Percentiles rank a stretch among this genome's conserved stretches.
Conservation (phyloP, 1,139 yeast species). For the Kodamaea fungicola region DNA sequence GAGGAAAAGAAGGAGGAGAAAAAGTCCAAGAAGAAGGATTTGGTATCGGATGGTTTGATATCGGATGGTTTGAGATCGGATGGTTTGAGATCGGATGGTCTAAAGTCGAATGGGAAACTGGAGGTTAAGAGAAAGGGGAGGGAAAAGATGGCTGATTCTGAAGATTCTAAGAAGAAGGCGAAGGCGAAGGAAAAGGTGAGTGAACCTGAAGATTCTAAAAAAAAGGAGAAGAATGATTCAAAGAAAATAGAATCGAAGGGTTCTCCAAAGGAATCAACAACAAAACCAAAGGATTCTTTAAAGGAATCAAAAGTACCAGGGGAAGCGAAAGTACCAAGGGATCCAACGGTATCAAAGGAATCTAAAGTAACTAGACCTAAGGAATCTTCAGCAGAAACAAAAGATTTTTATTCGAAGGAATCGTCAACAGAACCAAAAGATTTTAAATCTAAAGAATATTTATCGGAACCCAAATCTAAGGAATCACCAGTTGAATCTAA, state of each 20-base stretch:
- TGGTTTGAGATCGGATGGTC: too few relatives aligned
- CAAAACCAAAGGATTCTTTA: not conserved
- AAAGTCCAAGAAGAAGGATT: not conserved
- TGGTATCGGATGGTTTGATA: not conserved
- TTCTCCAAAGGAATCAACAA: not conserved
- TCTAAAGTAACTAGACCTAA: not conserved
- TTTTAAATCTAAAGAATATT: not conserved
- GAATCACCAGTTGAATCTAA: too few relatives aligned
- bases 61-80: too few relatives aligned
- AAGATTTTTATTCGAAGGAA: too few relatives aligned
- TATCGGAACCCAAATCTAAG: too few relatives aligned
- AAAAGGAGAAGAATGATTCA: not conserved
- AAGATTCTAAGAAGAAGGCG: not conserved
- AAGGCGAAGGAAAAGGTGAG: conserved; percentile 1
- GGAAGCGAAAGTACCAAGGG: conserved; percentile 1
- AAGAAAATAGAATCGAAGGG: too few relatives aligned
- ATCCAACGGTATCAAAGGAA: not conserved
- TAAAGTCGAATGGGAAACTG: too few relatives aligned
- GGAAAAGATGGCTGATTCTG: not conserved
- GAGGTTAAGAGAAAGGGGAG: too few relatives aligned
- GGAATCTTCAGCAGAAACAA: not conserved
- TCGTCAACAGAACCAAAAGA: conserved; percentile 1
- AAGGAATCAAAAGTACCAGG: not conserved
- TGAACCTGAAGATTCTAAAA: not conserved
- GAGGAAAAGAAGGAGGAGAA: not conserved